Evolutionary conservation across 805 yeast species (phyloP).

Genomic region (Saccharomycopsis sp.): DNA sequence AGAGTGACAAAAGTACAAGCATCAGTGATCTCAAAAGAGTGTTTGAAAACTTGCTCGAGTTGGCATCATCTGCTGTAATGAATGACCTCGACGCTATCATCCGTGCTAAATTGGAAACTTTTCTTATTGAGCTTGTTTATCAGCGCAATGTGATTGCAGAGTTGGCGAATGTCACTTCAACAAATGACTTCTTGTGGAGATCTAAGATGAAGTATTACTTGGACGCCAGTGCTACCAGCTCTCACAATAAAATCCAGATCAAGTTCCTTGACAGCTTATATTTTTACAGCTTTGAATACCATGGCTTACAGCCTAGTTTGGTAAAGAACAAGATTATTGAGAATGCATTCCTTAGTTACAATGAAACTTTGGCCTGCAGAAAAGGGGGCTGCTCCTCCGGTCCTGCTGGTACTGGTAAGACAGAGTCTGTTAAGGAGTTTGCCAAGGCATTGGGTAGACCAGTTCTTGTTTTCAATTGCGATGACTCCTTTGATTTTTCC

Average conservation of each 20-base stretch:
- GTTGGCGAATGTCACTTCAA: slow-evolving; percentile 20
- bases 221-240: slow-evolving; percentile 25
- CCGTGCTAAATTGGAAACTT: slow-evolving; percentile 43
- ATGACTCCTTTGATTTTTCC: slow-evolving; percentile 74
- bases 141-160: slow-evolving; percentile 35
- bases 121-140: slow-evolving; percentile 63
- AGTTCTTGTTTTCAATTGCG: slow-evolving; percentile 87
- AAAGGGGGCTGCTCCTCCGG: slow-evolving; percentile 91
- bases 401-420: slow-evolving; percentile 97
- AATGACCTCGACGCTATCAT: slow-evolving; percentile 25
- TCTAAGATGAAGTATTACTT: slow-evolving; percentile 44
- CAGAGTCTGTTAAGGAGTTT: slow-evolving; percentile 80
- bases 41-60: slow-evolving; percentile 20
- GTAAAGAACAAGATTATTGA: slow-evolving; percentile 71
- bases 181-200: slow-evolving; percentile 36
- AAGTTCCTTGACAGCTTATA: slow-evolving; percentile 44
- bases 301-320: slow-evolving; percentile 63
- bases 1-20: background rate
- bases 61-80: slow-evolving; percentile 29
- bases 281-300: slow-evolving; percentile 71
- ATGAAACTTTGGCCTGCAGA: slow-evolving; percentile 62
- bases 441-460: slow-evolving; percentile 71
- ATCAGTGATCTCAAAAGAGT: background rate
- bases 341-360: slow-evolving; percentile 55
- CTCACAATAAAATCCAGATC: slow-evolving; percentile 33